Evolutionary conservation across 306 rosid species (phyloP).

Genomic region (Bauhinia variegata): DNA sequence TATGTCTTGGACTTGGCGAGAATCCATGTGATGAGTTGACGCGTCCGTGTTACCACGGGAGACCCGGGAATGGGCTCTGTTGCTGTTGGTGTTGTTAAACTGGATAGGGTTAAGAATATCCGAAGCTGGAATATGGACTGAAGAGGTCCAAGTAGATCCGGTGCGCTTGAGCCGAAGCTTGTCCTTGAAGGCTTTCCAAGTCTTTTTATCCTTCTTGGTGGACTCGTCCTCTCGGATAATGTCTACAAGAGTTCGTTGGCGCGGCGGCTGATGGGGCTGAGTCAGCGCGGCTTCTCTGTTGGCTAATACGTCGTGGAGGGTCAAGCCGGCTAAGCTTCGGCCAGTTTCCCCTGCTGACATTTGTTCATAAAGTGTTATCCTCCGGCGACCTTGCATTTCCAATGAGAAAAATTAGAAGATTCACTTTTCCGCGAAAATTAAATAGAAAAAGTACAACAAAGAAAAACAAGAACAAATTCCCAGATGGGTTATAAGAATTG

Average conservation of each 20-base stretch:
- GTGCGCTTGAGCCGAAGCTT: conserved; percentile 66
- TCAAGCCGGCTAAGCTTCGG: conserved; percentile 48
- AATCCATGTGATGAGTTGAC: conserved; percentile 10
- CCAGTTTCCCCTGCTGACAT: conserved; percentile 60
- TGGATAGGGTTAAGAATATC: conserved; percentile 52
- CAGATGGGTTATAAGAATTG: no score
- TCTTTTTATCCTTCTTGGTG: conserved; percentile 52
- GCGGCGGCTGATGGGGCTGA: conserved; percentile 24
- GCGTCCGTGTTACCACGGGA: conserved; percentile 34
- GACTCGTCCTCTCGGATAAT: conserved; percentile 56
- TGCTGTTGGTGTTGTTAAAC: not conserved
- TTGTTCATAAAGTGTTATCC: conserved; percentile 67
- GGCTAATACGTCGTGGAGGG: conserved; percentile 59
- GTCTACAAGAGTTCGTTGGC: conserved; percentile 62
- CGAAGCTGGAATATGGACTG: conserved; percentile 61
- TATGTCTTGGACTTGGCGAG: conserved; percentile 26
- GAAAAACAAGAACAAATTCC: not conserved
- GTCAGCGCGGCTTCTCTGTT: conserved; percentile 21
- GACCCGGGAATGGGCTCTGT: not conserved
- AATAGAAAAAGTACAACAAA: not conserved
- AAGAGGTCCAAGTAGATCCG: conserved; percentile 73
- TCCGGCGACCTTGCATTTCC: conserved; percentile 62
- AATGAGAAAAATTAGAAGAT: not conserved
- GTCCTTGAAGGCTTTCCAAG: conserved; percentile 80
- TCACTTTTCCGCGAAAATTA: conserved; percentile 6